Conservation (phyloP, 129 eudicot species). For the Helianthus annuus region DNA sequence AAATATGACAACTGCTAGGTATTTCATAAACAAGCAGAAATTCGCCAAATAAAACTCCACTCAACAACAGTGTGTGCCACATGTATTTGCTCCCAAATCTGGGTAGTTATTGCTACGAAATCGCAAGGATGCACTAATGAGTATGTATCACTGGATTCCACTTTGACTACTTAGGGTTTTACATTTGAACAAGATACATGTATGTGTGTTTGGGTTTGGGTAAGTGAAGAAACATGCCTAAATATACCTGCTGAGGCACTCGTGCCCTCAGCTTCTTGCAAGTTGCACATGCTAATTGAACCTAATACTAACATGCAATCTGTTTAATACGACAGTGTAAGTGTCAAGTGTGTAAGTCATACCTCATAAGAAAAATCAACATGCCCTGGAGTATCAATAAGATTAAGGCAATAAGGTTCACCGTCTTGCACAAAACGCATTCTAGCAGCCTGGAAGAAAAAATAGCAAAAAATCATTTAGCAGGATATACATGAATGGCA, state of each 20-base stretch:
- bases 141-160: not conserved
- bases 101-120: not conserved
- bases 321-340: conserved; percentile 13
- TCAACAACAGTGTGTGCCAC: not conserved
- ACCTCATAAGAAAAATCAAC: conserved; percentile 99
- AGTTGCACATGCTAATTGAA: conserved; percentile 9
- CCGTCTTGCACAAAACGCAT: conserved; percentile 76
- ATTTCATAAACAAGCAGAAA: conserved; percentile 10
- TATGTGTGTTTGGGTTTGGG: not conserved
- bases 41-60: conserved; percentile 12
- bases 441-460: conserved; percentile 78
- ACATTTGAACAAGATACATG: not conserved
- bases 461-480: not conserved
- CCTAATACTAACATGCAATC: conserved; percentile 4
- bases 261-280: not conserved
- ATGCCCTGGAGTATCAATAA: conserved; percentile 99
- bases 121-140: not conserved
- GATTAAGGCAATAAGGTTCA: conserved; percentile 85
- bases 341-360: conserved; percentile 1
- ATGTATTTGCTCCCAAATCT: not conserved
- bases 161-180: not conserved
- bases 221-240: conserved; percentile 1
- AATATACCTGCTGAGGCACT: not conserved
- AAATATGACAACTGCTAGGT: conserved; percentile 8
- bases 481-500: not conserved